Evolutionary conservation across 1,284 basidiomycete species (phyloP).

Genomic region (Vanrija sp.): DNA sequence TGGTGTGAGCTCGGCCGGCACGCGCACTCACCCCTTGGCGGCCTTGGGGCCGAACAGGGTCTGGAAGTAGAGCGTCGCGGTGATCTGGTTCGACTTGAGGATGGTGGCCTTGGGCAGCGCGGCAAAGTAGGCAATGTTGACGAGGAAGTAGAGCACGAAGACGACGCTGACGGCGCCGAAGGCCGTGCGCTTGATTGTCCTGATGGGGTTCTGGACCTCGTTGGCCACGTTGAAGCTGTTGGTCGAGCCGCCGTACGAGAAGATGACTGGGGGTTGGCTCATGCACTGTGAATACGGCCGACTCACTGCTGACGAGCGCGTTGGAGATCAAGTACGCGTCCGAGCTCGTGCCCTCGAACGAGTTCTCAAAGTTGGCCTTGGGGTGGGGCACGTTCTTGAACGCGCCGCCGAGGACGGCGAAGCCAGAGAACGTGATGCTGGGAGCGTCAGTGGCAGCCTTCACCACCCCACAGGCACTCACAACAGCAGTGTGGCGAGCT

Average conservation of each 20-base stretch:
- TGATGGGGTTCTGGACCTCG: constrained; percentile 48
- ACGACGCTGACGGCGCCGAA: constrained; percentile 27
- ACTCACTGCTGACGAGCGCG: constrained; percentile 17
- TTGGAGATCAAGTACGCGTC: constrained; percentile 52
- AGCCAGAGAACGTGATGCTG: constrained; percentile 50
- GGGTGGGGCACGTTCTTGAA: constrained; percentile 51
- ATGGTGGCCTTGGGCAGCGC: constrained; percentile 43
- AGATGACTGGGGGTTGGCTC: background rate
- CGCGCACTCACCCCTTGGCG: constrained; percentile 12
- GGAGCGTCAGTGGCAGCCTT: background rate
- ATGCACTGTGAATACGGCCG: background rate
- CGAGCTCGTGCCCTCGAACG: constrained; percentile 52
- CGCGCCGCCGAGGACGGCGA: constrained; percentile 53
- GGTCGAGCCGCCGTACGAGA: constrained; percentile 45
- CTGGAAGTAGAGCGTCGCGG: constrained; percentile 44
- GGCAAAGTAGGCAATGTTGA: constrained; percentile 48
- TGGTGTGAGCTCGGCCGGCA: too few species aligned
- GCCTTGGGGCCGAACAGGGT: constrained; percentile 46
- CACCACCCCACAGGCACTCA: background rate
- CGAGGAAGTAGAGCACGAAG: constrained; percentile 33
- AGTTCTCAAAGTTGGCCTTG: constrained; percentile 53
- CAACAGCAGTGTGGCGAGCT: background rate
- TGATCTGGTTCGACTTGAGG: constrained; percentile 31
- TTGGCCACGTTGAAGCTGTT: constrained; percentile 54
- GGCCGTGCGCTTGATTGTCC: constrained; percentile 31